A percentile compares a stretch with the other conserved stretches of the same genome.
phyloP scores from a whole-genome alignment of 2,329 filamentous ascomycete species.

The Colletotrichum noveboracense region DNA sequence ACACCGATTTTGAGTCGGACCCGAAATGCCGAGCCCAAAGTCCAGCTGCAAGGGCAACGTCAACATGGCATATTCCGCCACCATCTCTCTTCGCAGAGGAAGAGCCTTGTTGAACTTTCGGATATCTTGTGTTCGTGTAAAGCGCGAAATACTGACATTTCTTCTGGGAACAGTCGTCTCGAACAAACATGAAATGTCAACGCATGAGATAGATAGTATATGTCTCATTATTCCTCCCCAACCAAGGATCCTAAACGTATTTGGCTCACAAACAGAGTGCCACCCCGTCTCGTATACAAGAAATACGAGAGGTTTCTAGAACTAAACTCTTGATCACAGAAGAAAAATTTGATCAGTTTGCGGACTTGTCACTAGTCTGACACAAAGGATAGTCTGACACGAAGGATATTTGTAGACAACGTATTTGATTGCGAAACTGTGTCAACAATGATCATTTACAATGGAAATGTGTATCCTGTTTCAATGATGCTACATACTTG shows the following conservation, averaged over 20 bases:
- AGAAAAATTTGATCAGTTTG: fast-evolving
- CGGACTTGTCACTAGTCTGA: background rate
- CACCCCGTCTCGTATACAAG: fast-evolving
- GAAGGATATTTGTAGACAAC: too few relatives aligned
- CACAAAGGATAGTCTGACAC: too few relatives aligned
- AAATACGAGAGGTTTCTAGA: fast-evolving
- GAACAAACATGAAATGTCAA: fast-evolving
- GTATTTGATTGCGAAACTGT: background rate
- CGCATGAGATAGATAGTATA: fast-evolving
- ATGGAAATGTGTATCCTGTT: background rate
- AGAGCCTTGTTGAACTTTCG: fast-evolving
- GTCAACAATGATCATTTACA: fast-evolving
- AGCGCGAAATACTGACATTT: fast-evolving
- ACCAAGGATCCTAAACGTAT: fast-evolving
- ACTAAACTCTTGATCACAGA: background rate
- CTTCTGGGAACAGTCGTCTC: background rate
- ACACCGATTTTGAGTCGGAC: background rate
- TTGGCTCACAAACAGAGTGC: fast-evolving
- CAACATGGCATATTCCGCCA: background rate
- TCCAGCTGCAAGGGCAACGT: background rate
- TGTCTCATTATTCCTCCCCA: fast-evolving
- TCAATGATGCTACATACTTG: background rate
- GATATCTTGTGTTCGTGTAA: fast-evolving
- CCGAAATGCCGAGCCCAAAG: background rate
- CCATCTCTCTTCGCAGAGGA: fast-evolving